phyloP scores from a whole-genome alignment of 208 protist species.

The Trichomonas vaginalis region DNA sequence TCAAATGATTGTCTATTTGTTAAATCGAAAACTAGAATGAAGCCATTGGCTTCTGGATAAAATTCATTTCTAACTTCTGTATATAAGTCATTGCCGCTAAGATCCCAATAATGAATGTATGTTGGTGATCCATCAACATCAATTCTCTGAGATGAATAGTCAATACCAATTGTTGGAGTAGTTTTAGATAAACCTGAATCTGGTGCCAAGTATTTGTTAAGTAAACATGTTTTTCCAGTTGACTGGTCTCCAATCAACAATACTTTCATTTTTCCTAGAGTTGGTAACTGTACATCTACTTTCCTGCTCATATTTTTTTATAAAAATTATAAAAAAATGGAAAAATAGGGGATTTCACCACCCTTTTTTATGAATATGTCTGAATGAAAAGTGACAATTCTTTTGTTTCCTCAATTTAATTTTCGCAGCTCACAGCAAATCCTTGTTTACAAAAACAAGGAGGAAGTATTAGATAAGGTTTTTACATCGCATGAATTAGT shows the following conservation, averaged over 20 bases:
- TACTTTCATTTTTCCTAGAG: slow-evolving; percentile 3
- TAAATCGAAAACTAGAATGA: background rate
- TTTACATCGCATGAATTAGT: background rate
- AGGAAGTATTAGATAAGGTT: background rate
- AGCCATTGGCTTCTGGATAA: background rate
- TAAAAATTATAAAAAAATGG: background rate
- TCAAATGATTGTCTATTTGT: background rate
- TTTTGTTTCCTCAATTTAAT: background rate
- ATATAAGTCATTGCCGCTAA: background rate
- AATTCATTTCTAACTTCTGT: slow-evolving; percentile 15
- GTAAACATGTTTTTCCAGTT: background rate
- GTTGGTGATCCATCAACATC: background rate
- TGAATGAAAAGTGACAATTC: no score
- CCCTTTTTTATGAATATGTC: no score
- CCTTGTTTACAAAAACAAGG: background rate
- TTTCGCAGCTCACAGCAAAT: background rate
- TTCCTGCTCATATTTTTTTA: background rate
- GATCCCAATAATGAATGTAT: slow-evolving; percentile 11
- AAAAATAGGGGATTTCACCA: no score
- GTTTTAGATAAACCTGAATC: background rate
- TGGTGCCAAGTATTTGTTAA: background rate
- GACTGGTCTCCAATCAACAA: background rate
- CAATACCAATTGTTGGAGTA: background rate
- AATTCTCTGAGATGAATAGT: background rate
- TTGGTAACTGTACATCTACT: background rate